Evolutionary conservation across 75 land plant genomes (phyloP), one percentile per base, ranked within the genome.

Genomic region (Adiantum capillusveneris): DNA sequence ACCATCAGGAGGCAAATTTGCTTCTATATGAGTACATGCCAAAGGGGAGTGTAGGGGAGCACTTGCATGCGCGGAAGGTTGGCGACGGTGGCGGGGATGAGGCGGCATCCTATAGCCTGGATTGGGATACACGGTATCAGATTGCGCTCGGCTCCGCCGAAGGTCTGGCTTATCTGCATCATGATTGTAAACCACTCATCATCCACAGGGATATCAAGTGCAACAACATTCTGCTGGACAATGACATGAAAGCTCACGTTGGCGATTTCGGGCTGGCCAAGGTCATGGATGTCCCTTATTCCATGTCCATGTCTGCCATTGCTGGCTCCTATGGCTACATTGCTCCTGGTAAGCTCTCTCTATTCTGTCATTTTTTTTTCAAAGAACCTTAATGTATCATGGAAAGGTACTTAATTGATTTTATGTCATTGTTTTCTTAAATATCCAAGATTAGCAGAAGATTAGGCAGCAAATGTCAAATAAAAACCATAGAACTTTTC

Each of bases 261-360:
- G 78, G 84, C 7, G 91, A 78, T 59, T 81, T 78, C 49, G 87
- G 82, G 41, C 59, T 81, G 12, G 78, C 83, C 60, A 80, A 83
- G 31, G 57, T 79, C 11, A 45, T 84, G 24, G 88, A 78, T 50
- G 79, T 48, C 6, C 50, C 50, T 14, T 46, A 6, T 21, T 46
- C 50, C 6, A 46, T 46, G 14, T 46, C 50, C 50, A 21, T 21
- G 22, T 46, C 50, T 46, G 50, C 74, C n/a, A 57, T 81, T 57
- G 77, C 88, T 0, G 93, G 93, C 9, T 86, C 93, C 0, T 80
- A 79, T 56, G 93, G 93, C n/a, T 88, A 88, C 71, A 61, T 88
- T 51, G 93, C 88, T 22, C 93, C 93, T 65, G 93, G 93, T 84
- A 75, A 65, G 25, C 14, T 1, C 39, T 31, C 50, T 20, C 3